These are phyloP conservation scores for Ascochyta clinopodiicola DNA, from an alignment of 2,329 filamentous ascomycete genomes.

Conservation along the genomic window DNA sequence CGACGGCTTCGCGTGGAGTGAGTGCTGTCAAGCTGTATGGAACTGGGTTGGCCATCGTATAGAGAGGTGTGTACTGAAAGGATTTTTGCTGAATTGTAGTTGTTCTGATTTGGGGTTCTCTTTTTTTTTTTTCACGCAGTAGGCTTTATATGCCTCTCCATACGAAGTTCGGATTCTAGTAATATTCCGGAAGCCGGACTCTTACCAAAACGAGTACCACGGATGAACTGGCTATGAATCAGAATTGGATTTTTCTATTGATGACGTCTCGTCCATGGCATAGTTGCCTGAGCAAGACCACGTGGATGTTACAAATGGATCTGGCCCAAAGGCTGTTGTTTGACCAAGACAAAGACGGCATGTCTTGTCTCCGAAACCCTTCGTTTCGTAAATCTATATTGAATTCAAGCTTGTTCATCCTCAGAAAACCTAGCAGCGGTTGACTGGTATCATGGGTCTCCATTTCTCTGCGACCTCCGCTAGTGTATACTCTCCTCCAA, in stretches of 20 bases:
- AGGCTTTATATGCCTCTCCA: not conserved
- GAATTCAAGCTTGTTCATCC: not conserved
- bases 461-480: constrained; percentile 22
- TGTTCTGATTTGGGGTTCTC: no score
- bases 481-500: constrained; percentile 49
- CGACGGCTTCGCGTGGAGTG: constrained; percentile 28
- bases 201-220: no score
- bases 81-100: not conserved
- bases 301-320: no score
- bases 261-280: no score
- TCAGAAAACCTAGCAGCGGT: constrained; percentile 13
- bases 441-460: constrained; percentile 19
- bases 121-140: not conserved
- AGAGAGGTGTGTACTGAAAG: not conserved
- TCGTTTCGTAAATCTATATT: not conserved
- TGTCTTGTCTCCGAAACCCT: not conserved
- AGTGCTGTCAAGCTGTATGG: constrained; percentile 16
- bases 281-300: no score
- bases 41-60: constrained; percentile 15
- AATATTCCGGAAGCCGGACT: not conserved
- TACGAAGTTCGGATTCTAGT: not conserved
- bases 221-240: no score
- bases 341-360: not conserved
- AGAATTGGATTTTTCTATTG: no score
- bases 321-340: no score